Evolutionary conservation across 495 filamentous ascomycete genomes (phyloP), one percentile per base, ranked within the genome.

Genomic region (Platismatia glauca): DNA sequence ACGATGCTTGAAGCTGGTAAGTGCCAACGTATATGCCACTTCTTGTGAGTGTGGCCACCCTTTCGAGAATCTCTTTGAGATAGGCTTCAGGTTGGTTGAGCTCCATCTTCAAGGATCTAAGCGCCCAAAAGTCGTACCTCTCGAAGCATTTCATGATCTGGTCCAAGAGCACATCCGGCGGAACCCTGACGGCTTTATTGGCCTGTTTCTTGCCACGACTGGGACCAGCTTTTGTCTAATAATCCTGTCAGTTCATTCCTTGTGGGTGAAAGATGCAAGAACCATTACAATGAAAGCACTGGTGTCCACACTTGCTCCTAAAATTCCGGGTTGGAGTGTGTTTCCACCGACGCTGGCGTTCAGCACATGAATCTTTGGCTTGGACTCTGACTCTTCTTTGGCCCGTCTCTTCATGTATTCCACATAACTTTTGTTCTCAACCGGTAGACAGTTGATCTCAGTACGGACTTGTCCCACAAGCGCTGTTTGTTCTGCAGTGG

Each of bases 81-180:
- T 91, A 98, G 7, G 87, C 86, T 71, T 98, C 94, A 0, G 94
- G 94, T 76, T 98, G 94, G 57, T 82, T 77, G 38, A 92, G 80
- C 64, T 77, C 73, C 27, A 80, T 76, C 64, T 89, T 88, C 66
- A 98, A 82, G 0, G 83, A 82, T 68, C 88, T 91, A 77, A 97
- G 87, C 22, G 88, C 82, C 93, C 93, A 97, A 74, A 91, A 97
- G 59, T 82, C 83, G 78, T 87, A 95, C 58, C 85, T 74, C 38
- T 84, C 81, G 82, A 97, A 98, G 70, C 84, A 88, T 20, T 77
- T 72, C 77, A 90, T 91, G 62, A 98, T 85, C 48, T 77, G 77
- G 72, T 97, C 90, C 75, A 95, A 74, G 43, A 98, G 84, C 71
- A 91, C 86, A 77, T 89, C 87, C 71, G 88, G 83, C 9, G 90